These are phyloP conservation scores for Paralagenidium karlingii DNA, from an alignment of 352 stramenopile species.

Conservation along the genomic window DNA sequence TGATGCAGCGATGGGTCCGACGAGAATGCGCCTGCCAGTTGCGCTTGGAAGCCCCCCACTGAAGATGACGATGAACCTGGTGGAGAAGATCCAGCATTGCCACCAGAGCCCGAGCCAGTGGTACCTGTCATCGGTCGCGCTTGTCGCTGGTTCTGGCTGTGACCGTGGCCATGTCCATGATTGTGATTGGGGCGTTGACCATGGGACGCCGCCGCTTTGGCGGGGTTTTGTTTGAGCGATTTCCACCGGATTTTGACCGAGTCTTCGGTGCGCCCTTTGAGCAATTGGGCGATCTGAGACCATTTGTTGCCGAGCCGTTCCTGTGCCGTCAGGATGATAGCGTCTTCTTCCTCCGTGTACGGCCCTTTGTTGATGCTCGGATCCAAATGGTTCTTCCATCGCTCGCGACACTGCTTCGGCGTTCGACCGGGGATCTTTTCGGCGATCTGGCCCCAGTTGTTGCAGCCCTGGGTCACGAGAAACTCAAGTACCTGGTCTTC, in stretches of 20 bases:
- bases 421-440: slow-evolving; percentile 86
- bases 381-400: slow-evolving; percentile 85
- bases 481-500: slow-evolving; percentile 90
- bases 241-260: slow-evolving; percentile 93
- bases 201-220: slow-evolving; percentile 59
- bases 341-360: slow-evolving; percentile 92
- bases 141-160: slow-evolving; percentile 69
- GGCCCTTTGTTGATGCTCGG: slow-evolving; percentile 90
- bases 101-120: too few relatives aligned
- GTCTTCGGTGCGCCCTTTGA: slow-evolving; percentile 86
- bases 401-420: slow-evolving; percentile 85
- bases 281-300: slow-evolving; percentile 91
- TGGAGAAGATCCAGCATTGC: too few relatives aligned
- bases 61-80: too few relatives aligned
- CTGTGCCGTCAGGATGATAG: slow-evolving; percentile 85
- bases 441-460: slow-evolving; percentile 91
- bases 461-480: slow-evolving; percentile 78
- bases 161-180: neutral
- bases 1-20: slow-evolving; percentile 49
- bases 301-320: slow-evolving; percentile 91
- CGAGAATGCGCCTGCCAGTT: slow-evolving; percentile 22
- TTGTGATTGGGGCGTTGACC: slow-evolving; percentile 15
- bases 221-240: slow-evolving; percentile 77
- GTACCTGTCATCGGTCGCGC: slow-evolving; percentile 16
- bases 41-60: too few relatives aligned